Evolutionary conservation across 1,139 yeast species (phyloP), one percentile per base, ranked within the genome.

Genomic region (Sugiyamaella japonica): DNA sequence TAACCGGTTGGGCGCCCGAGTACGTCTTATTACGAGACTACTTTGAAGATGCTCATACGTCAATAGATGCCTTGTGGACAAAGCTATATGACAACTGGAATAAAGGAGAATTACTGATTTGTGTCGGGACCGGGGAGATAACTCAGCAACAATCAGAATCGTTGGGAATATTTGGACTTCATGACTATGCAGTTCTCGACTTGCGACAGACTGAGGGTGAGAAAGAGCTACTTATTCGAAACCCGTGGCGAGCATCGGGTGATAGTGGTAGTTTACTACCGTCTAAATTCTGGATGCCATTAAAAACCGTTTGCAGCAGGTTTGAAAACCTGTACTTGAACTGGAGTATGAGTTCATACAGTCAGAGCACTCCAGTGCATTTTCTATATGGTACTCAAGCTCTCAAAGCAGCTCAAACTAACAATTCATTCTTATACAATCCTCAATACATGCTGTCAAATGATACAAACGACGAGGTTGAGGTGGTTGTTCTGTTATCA

Each of bases 1-100:
- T 89, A 7, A 76, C 83, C 3, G 90, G 91, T 0, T 89, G 89
- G 86, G 67, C 85, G 2, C 96, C 96, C 0, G 90, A 87, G 59
- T 80, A 82, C 38, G 61, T 79, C 1, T 62, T 74, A 6, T 65
- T 80, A 1, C 63, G 63, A 6, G 69, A 65, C 3, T 63, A 59
- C 42, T 52, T 64, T 15, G 63, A 68, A 25, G 38, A 42, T 10
- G 15, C 55, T 3, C 32, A 43, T n/a, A 70, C 57, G 7, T 54
- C 65, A 1, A 42, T 72, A 41, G 67, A 62, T 12, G 59, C 60
- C 0, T 69, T 77, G 8, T 76, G 79, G 78, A 63, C 69, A 15
- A 63, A 67, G 50, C 63, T 74, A 54, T 62, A 59, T 50, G 62
- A 58, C 16, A 66, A 62, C 12, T 75, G 72, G 70, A 63, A 60